A percentile compares a stretch with the other conserved stretches of the same genome.
Evolutionary conservation across 495 filamentous ascomycete species (phyloP).

Genomic region (Penicillium odoratum): DNA sequence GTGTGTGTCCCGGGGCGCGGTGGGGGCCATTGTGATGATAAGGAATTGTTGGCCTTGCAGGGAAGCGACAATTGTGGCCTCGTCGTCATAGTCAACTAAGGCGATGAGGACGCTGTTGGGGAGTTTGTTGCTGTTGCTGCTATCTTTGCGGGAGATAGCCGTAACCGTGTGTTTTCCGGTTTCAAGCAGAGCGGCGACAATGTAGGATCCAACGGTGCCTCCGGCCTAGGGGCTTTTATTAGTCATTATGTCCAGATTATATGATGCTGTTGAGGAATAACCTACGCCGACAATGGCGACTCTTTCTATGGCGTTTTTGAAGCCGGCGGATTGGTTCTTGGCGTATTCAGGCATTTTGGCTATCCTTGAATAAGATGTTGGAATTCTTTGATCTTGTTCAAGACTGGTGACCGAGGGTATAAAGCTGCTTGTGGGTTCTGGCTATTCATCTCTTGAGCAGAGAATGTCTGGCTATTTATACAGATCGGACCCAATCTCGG

Average conservation of each 20-base stretch:
- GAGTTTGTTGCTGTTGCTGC: conserved; percentile 31
- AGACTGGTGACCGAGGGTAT: too few relatives aligned
- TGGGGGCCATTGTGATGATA: conserved; percentile 57
- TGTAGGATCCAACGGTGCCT: conserved; percentile 56
- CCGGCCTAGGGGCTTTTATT: conserved; percentile 48
- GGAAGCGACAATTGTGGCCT: conserved; percentile 44
- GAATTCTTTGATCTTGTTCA: too few relatives aligned
- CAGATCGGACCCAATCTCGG: neutral
- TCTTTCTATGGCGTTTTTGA: conserved; percentile 44
- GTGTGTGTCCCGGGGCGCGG: conserved; percentile 47
- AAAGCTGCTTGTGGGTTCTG: neutral
- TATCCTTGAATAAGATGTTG: too few relatives aligned
- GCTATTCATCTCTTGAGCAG: neutral
- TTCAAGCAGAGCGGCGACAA: conserved; percentile 50
- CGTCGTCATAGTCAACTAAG: conserved; percentile 51
- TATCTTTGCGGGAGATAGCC: conserved; percentile 52
- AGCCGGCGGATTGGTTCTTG: conserved; percentile 37
- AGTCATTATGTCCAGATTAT: conserved; percentile 8
- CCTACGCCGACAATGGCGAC: conserved; percentile 53
- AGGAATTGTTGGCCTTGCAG: conserved; percentile 57
- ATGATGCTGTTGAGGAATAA: conserved; percentile 3
- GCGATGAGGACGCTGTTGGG: conserved; percentile 46
- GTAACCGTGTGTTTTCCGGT: conserved; percentile 55
- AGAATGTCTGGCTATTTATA: neutral
- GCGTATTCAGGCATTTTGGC: conserved; percentile 31